These are phyloP conservation scores for Botryotinia narcissicola DNA, from an alignment of 2,329 filamentous ascomycete genomes.

Conservation along the genomic window DNA sequence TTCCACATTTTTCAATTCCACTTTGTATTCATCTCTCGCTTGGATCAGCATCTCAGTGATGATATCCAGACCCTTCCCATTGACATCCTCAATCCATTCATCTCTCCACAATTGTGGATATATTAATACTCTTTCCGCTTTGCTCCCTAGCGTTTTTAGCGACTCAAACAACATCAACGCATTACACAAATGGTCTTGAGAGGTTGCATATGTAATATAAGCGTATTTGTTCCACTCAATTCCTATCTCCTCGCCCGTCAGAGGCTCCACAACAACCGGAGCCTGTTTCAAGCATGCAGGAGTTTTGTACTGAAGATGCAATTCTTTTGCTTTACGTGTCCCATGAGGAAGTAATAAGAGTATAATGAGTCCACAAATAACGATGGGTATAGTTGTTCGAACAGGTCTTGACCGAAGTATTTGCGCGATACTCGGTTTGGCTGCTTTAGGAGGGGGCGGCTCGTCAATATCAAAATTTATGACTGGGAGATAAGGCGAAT, in stretches of 20 bases:
- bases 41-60: slow-evolving; percentile 39
- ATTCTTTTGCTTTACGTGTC: not conserved
- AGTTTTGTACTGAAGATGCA: slow-evolving; percentile 18
- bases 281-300: slow-evolving; percentile 10
- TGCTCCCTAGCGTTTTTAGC: slow-evolving; percentile 44
- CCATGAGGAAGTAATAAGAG: slow-evolving; percentile 15
- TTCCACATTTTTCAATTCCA: slow-evolving; percentile 45
- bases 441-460: slow-evolving; percentile 10
- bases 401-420: slow-evolving; percentile 41
- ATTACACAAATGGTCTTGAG: slow-evolving; percentile 49
- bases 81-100: slow-evolving; percentile 38
- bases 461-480: slow-evolving; percentile 11
- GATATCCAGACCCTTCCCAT: slow-evolving; percentile 37
- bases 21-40: slow-evolving; percentile 46
- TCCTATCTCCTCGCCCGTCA: slow-evolving; percentile 22
- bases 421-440: slow-evolving; percentile 39
- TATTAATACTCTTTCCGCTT: slow-evolving; percentile 47
- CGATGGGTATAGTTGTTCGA: slow-evolving; percentile 30
- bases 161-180: slow-evolving; percentile 51
- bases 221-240: slow-evolving; percentile 47
- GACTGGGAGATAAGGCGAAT: slow-evolving; percentile 33
- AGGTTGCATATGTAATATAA: slow-evolving; percentile 51
- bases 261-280: slow-evolving; percentile 16
- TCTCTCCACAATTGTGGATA: slow-evolving; percentile 40
- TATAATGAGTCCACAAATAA: slow-evolving; percentile 19